A percentile compares a stretch with the other conserved stretches of the same genome.
Evolutionary conservation across 2,329 filamentous ascomycete genomes (phyloP).

Genomic region (Alternaria sp.): DNA sequence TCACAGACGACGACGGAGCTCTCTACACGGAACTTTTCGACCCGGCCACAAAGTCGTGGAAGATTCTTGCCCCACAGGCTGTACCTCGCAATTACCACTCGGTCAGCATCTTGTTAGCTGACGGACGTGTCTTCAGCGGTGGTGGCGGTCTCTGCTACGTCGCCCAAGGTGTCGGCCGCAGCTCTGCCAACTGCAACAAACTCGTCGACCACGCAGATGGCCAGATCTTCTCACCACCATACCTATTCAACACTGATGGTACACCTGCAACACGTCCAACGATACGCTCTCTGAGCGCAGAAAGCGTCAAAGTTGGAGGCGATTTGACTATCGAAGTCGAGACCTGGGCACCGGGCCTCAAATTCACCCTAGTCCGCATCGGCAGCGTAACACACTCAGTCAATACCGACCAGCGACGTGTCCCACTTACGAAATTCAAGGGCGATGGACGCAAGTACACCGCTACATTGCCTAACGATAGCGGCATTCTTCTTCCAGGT

Average conservation of each 20-base stretch:
- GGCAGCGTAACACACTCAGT: conserved; percentile 43
- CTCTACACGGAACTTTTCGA: conserved; percentile 40
- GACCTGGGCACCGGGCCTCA: conserved; percentile 15
- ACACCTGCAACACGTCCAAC: conserved; percentile 29
- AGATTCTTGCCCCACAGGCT: conserved; percentile 31
- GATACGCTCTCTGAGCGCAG: conserved; percentile 25
- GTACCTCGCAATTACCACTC: conserved; percentile 41
- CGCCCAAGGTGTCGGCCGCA: conserved; percentile 24
- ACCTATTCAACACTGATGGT: conserved; percentile 39
- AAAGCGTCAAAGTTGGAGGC: conserved; percentile 32
- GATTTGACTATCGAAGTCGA: conserved; percentile 25
- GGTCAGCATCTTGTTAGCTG: conserved; percentile 35
- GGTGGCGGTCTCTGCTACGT: conserved; percentile 40
- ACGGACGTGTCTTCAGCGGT: conserved; percentile 37
- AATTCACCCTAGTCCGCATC: conserved; percentile 34
- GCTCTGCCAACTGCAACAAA: conserved; percentile 39
- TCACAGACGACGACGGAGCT: conserved; percentile 34
- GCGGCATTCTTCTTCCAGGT: conserved; percentile 36
- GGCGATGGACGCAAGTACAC: conserved; percentile 20
- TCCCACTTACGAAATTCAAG: conserved; percentile 28
- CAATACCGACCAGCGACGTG: conserved; percentile 41
- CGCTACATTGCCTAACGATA: conserved; percentile 33
- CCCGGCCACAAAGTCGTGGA: conserved; percentile 37
- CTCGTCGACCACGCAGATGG: conserved; percentile 40
- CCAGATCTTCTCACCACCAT: conserved; percentile 41